phyloP scores from a whole-genome alignment of 2,329 filamentous ascomycete species.

The Xylariaceae sp. region DNA sequence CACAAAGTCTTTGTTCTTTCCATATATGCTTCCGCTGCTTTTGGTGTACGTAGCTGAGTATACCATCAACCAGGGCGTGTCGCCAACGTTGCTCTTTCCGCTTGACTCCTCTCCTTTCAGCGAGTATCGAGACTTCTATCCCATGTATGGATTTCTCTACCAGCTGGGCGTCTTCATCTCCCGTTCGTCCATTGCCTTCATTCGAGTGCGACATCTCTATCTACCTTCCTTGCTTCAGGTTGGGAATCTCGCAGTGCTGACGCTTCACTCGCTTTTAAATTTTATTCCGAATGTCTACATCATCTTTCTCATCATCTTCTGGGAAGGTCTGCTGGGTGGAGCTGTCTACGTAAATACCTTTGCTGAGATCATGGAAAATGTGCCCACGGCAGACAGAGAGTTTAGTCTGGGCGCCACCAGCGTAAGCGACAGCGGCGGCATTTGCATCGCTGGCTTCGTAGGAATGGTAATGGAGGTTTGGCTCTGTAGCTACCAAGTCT shows the following conservation, averaged over 20 bases:
- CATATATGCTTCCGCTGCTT: constrained; percentile 84
- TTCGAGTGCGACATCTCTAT: constrained; percentile 78
- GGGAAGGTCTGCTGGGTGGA: constrained; percentile 89
- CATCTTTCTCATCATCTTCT: constrained; percentile 82
- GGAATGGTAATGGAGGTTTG: constrained; percentile 78
- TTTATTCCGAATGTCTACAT: constrained; percentile 84
- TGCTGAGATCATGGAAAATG: constrained; percentile 83
- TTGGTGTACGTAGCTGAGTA: constrained; percentile 96
- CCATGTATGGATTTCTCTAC: constrained; percentile 91
- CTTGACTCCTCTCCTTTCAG: constrained; percentile 71
- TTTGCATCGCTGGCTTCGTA: constrained; percentile 81
- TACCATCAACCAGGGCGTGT: constrained; percentile 92
- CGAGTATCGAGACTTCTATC: constrained; percentile 84
- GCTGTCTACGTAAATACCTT: constrained; percentile 96
- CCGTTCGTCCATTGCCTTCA: constrained; percentile 82
- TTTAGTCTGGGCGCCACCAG: constrained; percentile 88
- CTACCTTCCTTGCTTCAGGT: constrained; percentile 78
- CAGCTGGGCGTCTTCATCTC: constrained; percentile 94
- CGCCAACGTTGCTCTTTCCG: constrained; percentile 85
- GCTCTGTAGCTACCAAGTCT: constrained; percentile 80
- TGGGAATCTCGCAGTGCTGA: constrained; percentile 69
- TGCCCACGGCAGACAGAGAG: constrained; percentile 74
- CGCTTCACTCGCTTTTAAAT: constrained; percentile 70
- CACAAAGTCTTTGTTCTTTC: constrained; percentile 66
- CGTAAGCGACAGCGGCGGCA: constrained; percentile 87